These are phyloP conservation scores for Intubia oerlemansii DNA, from an alignment of 2,329 filamentous ascomycete species.

Conservation along the genomic window DNA sequence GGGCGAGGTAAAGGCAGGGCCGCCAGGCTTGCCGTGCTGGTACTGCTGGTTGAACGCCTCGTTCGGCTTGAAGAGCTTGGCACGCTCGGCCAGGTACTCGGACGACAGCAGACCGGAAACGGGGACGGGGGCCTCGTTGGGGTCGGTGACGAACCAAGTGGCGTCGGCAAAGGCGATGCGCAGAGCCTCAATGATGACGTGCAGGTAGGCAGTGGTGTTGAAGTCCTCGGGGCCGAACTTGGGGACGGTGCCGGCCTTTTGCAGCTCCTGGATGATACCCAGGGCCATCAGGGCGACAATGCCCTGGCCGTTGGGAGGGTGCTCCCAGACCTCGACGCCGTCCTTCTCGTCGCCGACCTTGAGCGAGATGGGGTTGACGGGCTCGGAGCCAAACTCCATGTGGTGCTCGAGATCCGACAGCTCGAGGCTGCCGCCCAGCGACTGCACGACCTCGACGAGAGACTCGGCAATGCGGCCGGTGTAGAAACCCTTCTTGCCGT, in stretches of 20 bases:
- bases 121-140: constrained; percentile 49
- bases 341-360: constrained; percentile 29
- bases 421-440: constrained; percentile 57
- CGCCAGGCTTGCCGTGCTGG: constrained; percentile 35
- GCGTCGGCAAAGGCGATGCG: constrained; percentile 81
- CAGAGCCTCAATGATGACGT: constrained; percentile 71
- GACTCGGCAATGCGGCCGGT: constrained; percentile 62
- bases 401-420: constrained; percentile 67
- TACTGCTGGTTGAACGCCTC: constrained; percentile 35
- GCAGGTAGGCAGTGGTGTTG: constrained; percentile 63
- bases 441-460: constrained; percentile 55
- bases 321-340: constrained; percentile 78
- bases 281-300: constrained; percentile 89
- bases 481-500: constrained; percentile 87
- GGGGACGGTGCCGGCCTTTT: constrained; percentile 53
- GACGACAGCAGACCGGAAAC: constrained; percentile 45
- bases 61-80: constrained; percentile 26
- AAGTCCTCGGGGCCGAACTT: constrained; percentile 49
- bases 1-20: constrained; percentile 28
- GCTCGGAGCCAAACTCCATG: constrained; percentile 42
- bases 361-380: constrained; percentile 69
- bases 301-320: constrained; percentile 89
- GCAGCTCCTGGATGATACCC: constrained; percentile 74
- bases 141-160: constrained; percentile 77
- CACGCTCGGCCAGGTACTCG: constrained; percentile 54